Conservation (phyloP, 805 yeast species). For the Torulaspora quercuum region DNA sequence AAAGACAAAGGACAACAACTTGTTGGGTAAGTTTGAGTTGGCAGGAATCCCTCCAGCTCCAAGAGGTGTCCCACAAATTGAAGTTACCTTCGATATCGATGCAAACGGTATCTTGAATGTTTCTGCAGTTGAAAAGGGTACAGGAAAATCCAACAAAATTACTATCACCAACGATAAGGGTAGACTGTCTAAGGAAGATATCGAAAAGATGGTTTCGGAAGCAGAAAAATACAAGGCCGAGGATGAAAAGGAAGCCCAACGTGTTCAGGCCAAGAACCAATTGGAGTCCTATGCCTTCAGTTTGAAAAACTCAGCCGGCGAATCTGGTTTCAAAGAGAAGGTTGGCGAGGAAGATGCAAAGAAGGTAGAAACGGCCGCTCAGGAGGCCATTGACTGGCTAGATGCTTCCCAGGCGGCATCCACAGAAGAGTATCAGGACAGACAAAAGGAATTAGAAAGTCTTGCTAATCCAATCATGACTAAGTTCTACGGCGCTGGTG, state of each 20-base stretch:
- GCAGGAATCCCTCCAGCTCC: constrained; percentile 98
- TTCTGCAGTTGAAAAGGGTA: constrained; percentile 95
- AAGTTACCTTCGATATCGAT: constrained; percentile 94
- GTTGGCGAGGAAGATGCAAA: constrained; percentile 66
- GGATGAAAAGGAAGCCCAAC: constrained; percentile 90
- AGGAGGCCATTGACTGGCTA: constrained; percentile 86
- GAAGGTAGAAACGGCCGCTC: constrained; percentile 71
- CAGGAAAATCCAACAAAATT: constrained; percentile 95
- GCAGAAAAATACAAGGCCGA: constrained; percentile 97
- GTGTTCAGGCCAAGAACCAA: constrained; percentile 92
- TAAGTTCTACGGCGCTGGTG: constrained; percentile 94
- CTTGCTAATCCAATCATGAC: constrained; percentile 95
- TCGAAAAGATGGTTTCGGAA: constrained; percentile 95
- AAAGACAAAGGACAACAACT: constrained; percentile 90
- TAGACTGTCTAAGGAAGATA: constrained; percentile 95
- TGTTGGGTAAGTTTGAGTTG: constrained; percentile 95
- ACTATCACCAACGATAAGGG: constrained; percentile 99
- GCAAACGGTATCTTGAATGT: constrained; percentile 97
- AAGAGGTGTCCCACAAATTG: constrained; percentile 98
- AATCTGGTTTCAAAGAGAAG: constrained; percentile 76
- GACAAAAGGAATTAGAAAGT: constrained; percentile 93
- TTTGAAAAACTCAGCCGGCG: constrained; percentile 75
- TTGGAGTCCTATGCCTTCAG: constrained; percentile 95
- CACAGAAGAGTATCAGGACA: constrained; percentile 85
- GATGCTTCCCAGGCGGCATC: constrained; percentile 91